Evolutionary conservation across 2,329 filamentous ascomycete genomes (phyloP).

Genomic region (Dryadomyces quercus-mongolicae): DNA sequence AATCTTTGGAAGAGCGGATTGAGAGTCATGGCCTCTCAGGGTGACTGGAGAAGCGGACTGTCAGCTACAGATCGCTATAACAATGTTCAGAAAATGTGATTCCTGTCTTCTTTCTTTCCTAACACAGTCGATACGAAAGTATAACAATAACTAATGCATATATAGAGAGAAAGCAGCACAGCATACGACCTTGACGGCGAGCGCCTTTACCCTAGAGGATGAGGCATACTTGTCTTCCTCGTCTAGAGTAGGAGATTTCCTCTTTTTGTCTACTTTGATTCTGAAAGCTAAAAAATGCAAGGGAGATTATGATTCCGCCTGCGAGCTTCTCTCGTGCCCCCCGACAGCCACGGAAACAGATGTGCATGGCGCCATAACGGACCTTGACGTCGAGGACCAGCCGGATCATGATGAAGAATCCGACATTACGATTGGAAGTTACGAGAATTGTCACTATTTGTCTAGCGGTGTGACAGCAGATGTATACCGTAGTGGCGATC

Average conservation of each 20-base stretch:
- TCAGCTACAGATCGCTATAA: slow-evolving; percentile 50
- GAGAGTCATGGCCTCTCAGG: neutral
- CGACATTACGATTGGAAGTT: slow-evolving; percentile 39
- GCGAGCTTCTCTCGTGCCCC: slow-evolving; percentile 12
- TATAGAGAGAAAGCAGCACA: slow-evolving; percentile 10
- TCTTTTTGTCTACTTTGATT: neutral
- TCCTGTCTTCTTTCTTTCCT: slow-evolving; percentile 2
- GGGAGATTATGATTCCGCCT: slow-evolving; percentile 45
- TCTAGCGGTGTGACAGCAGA: slow-evolving; percentile 65
- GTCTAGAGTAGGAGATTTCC: slow-evolving; percentile 37
- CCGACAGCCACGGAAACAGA: neutral
- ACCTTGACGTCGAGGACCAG: neutral
- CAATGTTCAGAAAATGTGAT: slow-evolving; percentile 48
- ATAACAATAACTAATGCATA: too few relatives aligned
- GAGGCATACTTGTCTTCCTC: slow-evolving; percentile 45
- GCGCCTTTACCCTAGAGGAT: slow-evolving; percentile 54
- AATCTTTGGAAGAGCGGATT: neutral
- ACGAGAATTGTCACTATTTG: slow-evolving; percentile 40
- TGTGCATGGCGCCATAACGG: slow-evolving; percentile 7
- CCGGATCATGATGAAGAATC: slow-evolving; percentile 9
- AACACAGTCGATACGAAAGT: too few relatives aligned
- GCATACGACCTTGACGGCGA: slow-evolving; percentile 18
- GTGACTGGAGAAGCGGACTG: slow-evolving; percentile 37
- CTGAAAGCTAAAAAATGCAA: slow-evolving; percentile 18
- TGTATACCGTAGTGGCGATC: slow-evolving; percentile 56